These are phyloP conservation scores for Fraxinus platypoda DNA, from an alignment of 305 asterid species.

Conservation along the genomic window DNA sequence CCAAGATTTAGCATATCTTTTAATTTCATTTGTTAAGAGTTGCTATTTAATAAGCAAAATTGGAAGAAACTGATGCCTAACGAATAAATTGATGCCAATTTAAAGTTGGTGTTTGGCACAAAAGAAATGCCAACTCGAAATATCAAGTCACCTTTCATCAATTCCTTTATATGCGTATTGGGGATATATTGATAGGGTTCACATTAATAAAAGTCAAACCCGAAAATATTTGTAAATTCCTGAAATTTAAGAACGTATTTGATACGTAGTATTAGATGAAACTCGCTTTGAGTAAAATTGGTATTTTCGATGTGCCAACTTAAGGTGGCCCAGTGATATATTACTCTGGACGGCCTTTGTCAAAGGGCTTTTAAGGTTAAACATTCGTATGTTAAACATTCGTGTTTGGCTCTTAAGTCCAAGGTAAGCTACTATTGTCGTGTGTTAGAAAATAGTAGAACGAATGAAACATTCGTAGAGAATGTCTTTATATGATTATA, in stretches of 20 bases:
- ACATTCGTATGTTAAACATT: no score
- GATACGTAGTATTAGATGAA: no score
- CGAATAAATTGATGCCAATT: constrained; percentile 11
- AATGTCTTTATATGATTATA: no score
- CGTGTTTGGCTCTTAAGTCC: no score
- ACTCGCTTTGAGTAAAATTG: no score
- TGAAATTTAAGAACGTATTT: not conserved
- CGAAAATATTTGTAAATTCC: not conserved
- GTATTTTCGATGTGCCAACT: no score
- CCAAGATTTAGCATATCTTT: not conserved
- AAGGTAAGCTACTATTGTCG: no score
- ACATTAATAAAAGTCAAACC: not conserved
- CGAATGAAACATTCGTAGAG: no score
- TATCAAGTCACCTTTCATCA: not conserved
- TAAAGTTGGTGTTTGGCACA: not conserved
- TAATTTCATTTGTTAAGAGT: not conserved
- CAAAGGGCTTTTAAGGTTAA: no score
- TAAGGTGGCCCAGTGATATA: no score
- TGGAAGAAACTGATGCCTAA: constrained; percentile 20
- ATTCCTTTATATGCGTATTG: not conserved
- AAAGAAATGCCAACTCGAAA: not conserved
- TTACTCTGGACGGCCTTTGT: no score
- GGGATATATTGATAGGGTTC: not conserved
- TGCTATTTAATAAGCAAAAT: not conserved
- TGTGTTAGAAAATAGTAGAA: no score